Evolutionary conservation across 768 basidiomycete genomes (phyloP).

Genomic region (Mycena leptocephala): DNA sequence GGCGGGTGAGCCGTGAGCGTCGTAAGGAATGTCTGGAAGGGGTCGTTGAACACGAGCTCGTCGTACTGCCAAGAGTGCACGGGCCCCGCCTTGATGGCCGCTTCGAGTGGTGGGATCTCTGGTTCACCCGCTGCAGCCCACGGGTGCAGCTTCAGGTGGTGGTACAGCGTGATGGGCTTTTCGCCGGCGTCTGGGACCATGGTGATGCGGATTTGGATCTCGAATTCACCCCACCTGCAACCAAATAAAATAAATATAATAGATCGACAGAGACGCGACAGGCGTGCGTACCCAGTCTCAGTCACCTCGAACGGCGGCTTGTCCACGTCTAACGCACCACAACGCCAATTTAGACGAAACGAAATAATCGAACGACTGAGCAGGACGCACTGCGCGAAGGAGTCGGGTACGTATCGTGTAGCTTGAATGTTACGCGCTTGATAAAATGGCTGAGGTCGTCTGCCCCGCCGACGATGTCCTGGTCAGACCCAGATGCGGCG

Average conservation of each 20-base stretch:
- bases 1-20: constrained; percentile 88
- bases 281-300: constrained; percentile 85
- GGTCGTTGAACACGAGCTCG: constrained; percentile 97
- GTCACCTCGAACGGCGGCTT: constrained; percentile 95
- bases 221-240: constrained; percentile 99
- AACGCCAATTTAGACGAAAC: neutral
- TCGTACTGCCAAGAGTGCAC: constrained; percentile 99
- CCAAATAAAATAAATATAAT: neutral
- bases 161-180: constrained; percentile 89
- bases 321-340: constrained; percentile 79
- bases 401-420: constrained; percentile 96
- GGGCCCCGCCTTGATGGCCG: constrained; percentile 78
- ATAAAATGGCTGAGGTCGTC: constrained; percentile 95
- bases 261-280: neutral
- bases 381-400: constrained; percentile 87
- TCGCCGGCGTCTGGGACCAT: constrained; percentile 93
- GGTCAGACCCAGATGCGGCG: constrained; percentile 81
- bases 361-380: neutral
- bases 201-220: constrained; percentile 92
- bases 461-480: constrained; percentile 88
- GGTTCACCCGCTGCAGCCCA: constrained; percentile 80
- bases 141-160: constrained; percentile 96
- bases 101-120: constrained; percentile 78
- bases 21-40: constrained; percentile 89
- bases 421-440: constrained; percentile 96